Base-by-base conservation (phyloP, 2,329 filamentous ascomycete genomes). In the Talaromyces sp. region DNA sequence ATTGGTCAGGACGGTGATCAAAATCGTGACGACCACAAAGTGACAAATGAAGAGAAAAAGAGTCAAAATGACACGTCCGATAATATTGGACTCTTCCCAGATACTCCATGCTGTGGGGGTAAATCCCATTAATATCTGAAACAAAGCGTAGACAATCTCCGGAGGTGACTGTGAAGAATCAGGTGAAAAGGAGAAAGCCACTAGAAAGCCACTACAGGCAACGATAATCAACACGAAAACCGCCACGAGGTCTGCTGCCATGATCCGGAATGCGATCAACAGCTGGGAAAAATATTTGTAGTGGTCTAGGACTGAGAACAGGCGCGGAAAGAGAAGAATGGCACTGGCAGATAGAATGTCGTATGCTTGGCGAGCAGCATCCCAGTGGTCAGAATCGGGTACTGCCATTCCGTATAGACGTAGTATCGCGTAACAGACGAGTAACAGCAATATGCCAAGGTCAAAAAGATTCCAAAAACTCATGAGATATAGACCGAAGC, bases 401-500 rank as follows among this genome's bases (percentile, higher is more conserved):
- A 96, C 81, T 62, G 96, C 86, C 56, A 96, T 88, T 21, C 92
- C 91, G 69, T 95, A 96, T 14, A 94, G 82, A 59, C 93, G 87
- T 78, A 97, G 86, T 68, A 89, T 90, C 72, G 96, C 96, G 78
- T 97, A 97, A 59, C 90, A 84, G 68, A 95, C 86, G 67, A 97
- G 85, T 62, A 97, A 80, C 26, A 96, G 77, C 57, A 97, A 78
- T 57, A 97, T 97, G 9, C 92, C 92, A 41, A 97, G 80, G 70
- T 97, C 93, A 73, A 97, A 96, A 41, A 92, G 86, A 73, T 97
- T 97, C 93, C 93, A 97, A 73, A 97, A 94, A 72, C 91, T 96
- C 87, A 97, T 93, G 69, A 97, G 91, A 76, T 97, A 97, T 31
- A 97, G 84, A 41, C 92, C 92, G 72, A 97, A 97, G 2, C 93